Percentiles rank a stretch among this genome's conserved stretches.
Evolutionary conservation across 768 basidiomycete species (phyloP).

Genomic region (Mycena latifolia): DNA sequence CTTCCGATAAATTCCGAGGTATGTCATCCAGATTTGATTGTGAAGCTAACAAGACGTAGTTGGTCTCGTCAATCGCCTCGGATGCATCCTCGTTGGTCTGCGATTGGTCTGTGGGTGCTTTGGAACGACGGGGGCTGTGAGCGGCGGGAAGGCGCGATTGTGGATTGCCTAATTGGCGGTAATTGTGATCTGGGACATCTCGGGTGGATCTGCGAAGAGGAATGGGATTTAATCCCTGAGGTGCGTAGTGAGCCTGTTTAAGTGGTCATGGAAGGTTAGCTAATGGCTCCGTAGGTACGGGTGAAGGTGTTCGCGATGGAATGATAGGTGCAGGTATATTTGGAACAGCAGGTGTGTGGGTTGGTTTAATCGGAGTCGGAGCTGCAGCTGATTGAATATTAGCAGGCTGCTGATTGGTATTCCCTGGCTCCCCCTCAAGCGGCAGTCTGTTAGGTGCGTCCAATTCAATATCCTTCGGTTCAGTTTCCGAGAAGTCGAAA

Average conservation of each 20-base stretch:
- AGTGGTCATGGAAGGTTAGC: slow-evolving; percentile 9
- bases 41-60: slow-evolving; percentile 7
- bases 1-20: slow-evolving; percentile 2
- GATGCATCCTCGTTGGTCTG: background rate
- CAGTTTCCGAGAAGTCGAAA: too few relatives aligned
- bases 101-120: background rate
- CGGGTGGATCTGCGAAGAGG: slow-evolving; percentile 10
- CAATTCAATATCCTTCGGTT: too few relatives aligned
- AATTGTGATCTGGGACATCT: slow-evolving; percentile 1
- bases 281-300: slow-evolving; percentile 7
- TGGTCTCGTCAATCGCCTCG: slow-evolving; percentile 5
- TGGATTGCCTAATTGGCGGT: slow-evolving; percentile 7
- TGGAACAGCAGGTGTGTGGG: slow-evolving; percentile 6
- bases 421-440: slow-evolving; percentile 24
- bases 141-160: slow-evolving; percentile 14
- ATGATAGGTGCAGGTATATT: background rate
- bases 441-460: slow-evolving; percentile 9
- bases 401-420: slow-evolving; percentile 21
- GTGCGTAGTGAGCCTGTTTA: slow-evolving; percentile 1
- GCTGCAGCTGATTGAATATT: slow-evolving; percentile 11
- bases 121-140: background rate
- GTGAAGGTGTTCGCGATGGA: slow-evolving; percentile 7
- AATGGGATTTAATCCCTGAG: slow-evolving; percentile 12
- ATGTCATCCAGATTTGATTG: background rate
- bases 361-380: slow-evolving; percentile 12